Base-by-base conservation (phyloP, 768 basidiomycete species). In the Lyophyllum decastes region DNA sequence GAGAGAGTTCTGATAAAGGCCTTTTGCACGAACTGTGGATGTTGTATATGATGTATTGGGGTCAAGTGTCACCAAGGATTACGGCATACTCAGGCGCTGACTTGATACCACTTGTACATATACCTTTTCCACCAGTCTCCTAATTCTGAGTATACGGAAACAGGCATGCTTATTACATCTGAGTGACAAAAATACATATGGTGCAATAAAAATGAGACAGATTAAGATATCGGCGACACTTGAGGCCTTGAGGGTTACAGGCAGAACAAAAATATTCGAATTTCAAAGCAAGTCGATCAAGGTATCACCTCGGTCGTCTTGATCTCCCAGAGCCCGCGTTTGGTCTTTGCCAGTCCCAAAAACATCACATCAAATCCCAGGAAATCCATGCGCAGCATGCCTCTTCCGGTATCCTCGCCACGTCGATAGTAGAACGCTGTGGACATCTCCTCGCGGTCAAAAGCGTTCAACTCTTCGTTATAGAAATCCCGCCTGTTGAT, bases 381-480 rank as follows among this genome's bases (percentile, higher is more conserved):
- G 61, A 79, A 85, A 67, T 85, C 84, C 33, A 84, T 73, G 7
- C 77, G 74, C 49, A 72, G 65, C 22, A 85, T 67, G 2, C 83
- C 82, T 4, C 50, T 19, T 1, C 21, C 53, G 4, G 50, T 57
- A 22, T 72, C 65, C 49, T 44, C 50, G 8, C 66, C 66, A 56
- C 78, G 77, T 12, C 84, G 75, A 22, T 65, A 60, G 10, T 69
- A 61, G 66, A 72, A 84, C 9, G 81, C 72, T 2, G 58, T 65
- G 2, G 67, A 66, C 52, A 85, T 72, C 61, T 64, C 59, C 33
- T 75, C 72, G 24, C 83, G 74, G 41, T 81, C 76, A 2, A 70
- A 70, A 40, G 74, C 64, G 46, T 72, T 76, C 63, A 85, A 58
- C 40, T 75, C 77, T 54, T 66, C 71, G 40, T 79, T 84, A 58